Evolutionary conservation across 371 early-diverging fungal species (phyloP), one percentile per base, ranked within the genome.

Genomic region (Lichtheimia ramosa): DNA sequence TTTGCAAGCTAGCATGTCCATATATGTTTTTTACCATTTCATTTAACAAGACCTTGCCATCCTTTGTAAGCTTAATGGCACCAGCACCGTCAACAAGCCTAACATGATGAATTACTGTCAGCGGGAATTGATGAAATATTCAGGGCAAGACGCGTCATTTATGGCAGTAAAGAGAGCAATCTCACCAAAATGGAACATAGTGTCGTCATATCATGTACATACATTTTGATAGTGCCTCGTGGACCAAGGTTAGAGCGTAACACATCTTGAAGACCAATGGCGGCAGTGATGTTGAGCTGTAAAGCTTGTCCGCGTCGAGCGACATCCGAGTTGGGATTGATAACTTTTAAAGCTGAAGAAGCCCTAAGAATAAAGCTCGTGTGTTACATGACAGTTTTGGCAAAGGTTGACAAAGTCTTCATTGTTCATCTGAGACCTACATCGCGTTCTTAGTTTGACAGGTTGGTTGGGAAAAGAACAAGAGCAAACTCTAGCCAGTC

Each of bases 221-320:
- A 92, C 92, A 99, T 97, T 81, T 99, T 99, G 69, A 97, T 90
- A 23, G 99, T 98, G 24, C 99, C 99, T 78, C 95, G 92, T 6
- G 99, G 99, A 18, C 99, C 99, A 48, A 99, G 87, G 78, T 98
- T 98, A 48, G 97, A 90, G 68, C 89, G 89, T 53, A 99, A 82
- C 15, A 99, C 96, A 56, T 94, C 94, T 77, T 94, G 93, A 57
- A 99, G 83, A 50, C 99, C 98, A 25, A 91, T 80, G 20, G 98
- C 99, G 48, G 99, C 98, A 58, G 89, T 92, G 73, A 97, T 95
- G 83, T 99, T 99, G 71, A 99, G 80, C 71, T 89, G 90, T 27
- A 99, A 89, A 20, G 99, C 99, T 82, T 99, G 99, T 66, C 99
- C 99, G 67, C 95, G 92, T 65, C 98, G 84, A 63, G 96, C 95